Evolutionary conservation across 108 stramenopile species (phyloP), one percentile per base, ranked within the genome.

Genomic region (Bacterosira constricta): DNA sequence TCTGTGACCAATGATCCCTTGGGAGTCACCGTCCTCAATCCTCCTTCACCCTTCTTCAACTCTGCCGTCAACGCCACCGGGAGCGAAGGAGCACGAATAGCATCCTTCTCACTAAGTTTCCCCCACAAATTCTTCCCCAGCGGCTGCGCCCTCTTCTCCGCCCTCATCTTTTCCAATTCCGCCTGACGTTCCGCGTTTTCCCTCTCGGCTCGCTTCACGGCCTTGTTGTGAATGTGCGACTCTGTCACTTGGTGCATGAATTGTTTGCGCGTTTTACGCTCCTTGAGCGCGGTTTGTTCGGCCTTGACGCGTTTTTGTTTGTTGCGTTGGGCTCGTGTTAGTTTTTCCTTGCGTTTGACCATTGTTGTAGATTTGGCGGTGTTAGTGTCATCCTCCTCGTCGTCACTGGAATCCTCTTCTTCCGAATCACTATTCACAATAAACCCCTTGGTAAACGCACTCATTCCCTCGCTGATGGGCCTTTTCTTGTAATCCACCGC

Each of bases 311-410:
- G 82, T 53, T 86, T 90, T 79, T 90, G 89, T 52, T 85, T 88
- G 62, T 94, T 94, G 55, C 93, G 87, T 46, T 94, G 86, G 1
- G 93, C 89, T 37, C 85, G 70, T 21, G 93, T 94, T 54, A 92
- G 62, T 51, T 94, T 94, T 44, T 83, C 88, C 65, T 79, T 80
- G 36, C 69, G 69, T 38, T 88, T 88, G 38, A 83, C 64, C 3
- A 75, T 35, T 56, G 18, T 6, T 0, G 29, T 32, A 4, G 17
- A 8, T 21, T 2, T 47, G 21, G 6, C 6, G 21, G 15, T 47
- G 17, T 56, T 64, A 2, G 44, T 38, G n/a, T 25, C 38, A 23
- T 15, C 52, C 17, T 17, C 66, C n/a, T 42, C 66, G 29, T 90
- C 92, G 34, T 83, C 74, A 34, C 75, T 68, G 29, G 63, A 69